Evolutionary conservation across 768 basidiomycete species (phyloP).

Genomic region (Clitopilus hobsonii): DNA sequence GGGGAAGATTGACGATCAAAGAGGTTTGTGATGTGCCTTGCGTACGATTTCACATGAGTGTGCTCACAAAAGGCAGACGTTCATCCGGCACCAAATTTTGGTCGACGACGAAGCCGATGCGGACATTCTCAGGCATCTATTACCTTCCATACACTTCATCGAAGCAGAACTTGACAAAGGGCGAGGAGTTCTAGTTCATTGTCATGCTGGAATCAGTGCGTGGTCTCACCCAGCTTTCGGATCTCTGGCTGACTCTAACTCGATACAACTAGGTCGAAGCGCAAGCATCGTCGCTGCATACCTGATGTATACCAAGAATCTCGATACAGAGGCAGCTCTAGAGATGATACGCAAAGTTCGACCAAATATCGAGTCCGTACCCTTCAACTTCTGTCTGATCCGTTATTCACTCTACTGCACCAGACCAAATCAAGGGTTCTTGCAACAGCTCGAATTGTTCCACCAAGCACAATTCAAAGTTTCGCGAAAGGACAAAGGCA

Average conservation of each 20-base stretch:
- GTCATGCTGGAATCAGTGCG: constrained; percentile 86
- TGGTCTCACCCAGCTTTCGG: no score
- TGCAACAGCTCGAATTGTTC: constrained; percentile 77
- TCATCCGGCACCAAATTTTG: constrained; percentile 73
- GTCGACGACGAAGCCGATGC: constrained; percentile 73
- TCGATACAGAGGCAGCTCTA: constrained; percentile 59
- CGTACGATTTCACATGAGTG: neutral
- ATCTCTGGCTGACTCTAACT: no score
- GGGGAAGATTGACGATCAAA: constrained; percentile 59
- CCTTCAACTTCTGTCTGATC: neutral
- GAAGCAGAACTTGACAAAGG: constrained; percentile 71
- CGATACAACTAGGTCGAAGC: constrained; percentile 58
- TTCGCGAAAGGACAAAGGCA: constrained; percentile 59
- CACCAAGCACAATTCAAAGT: constrained; percentile 68
- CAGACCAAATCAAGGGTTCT: constrained; percentile 86
- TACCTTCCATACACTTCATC: constrained; percentile 81
- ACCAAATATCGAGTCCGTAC: constrained; percentile 58
- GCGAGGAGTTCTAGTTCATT: constrained; percentile 82
- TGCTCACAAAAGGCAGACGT: constrained; percentile 45
- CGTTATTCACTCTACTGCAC: neutral
- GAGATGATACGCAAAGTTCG: constrained; percentile 62
- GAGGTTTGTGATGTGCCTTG: constrained; percentile 36
- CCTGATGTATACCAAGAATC: constrained; percentile 68
- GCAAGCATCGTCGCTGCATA: constrained; percentile 86
- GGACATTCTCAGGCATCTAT: constrained; percentile 75